Evolutionary conservation across 2,329 filamentous ascomycete genomes (phyloP).

Genomic region (Cryphonectria nitschkei): DNA sequence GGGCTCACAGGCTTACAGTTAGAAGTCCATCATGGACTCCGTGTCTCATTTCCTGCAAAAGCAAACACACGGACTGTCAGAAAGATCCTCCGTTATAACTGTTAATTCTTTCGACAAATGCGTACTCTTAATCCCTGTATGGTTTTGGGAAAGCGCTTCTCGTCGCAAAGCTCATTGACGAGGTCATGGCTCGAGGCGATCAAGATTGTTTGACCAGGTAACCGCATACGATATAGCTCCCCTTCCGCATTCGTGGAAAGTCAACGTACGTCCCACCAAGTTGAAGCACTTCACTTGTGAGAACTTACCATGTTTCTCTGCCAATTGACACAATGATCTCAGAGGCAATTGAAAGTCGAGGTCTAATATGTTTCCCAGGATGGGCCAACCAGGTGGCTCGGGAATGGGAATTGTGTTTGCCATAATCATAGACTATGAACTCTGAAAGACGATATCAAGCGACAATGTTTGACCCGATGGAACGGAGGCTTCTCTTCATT

Average conservation of each 20-base stretch:
- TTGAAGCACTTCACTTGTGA: background rate
- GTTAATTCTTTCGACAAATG: background rate
- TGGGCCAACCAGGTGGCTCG: background rate
- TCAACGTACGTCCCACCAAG: background rate
- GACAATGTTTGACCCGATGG: background rate
- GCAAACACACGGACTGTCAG: background rate
- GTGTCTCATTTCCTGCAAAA: background rate
- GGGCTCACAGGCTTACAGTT: background rate
- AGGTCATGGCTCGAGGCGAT: slow-evolving; percentile 31
- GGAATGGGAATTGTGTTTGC: background rate
- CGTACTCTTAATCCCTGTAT: background rate
- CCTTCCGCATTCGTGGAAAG: background rate
- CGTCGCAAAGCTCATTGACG: slow-evolving; percentile 40
- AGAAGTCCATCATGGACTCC: background rate
- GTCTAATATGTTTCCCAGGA: background rate
- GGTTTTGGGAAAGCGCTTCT: slow-evolving; percentile 29
- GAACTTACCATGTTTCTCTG: background rate
- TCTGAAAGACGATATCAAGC: background rate
- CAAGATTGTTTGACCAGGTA: background rate
- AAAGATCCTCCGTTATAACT: background rate
- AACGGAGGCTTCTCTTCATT: background rate
- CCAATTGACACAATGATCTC: background rate
- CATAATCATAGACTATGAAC: background rate
- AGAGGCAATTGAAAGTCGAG: background rate
- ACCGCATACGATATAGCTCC: background rate